Evolutionary conservation across 2,329 filamentous ascomycete genomes (phyloP), one percentile per base, ranked within the genome.

Genomic region (Salinomyces thailandicus): DNA sequence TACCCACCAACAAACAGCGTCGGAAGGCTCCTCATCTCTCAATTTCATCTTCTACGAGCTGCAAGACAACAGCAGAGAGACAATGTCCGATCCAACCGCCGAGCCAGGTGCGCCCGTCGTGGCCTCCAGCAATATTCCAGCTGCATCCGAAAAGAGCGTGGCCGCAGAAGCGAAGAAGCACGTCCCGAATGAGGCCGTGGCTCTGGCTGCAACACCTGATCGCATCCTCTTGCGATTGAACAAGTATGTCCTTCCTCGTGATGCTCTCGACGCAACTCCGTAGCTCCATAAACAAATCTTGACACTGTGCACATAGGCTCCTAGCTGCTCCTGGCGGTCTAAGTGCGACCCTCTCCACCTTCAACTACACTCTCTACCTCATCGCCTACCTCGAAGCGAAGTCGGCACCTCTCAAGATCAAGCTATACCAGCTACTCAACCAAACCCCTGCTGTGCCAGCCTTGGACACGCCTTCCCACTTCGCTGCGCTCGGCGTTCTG

Each of bases 281-380:
- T n/a, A n/a, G n/a, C n/a, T n/a, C n/a, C n/a, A n/a, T n/a, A n/a
- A n/a, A n/a, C n/a, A n/a, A n/a, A n/a, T n/a, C 36, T 16, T 33
- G 30, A n/a, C n/a, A n/a, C n/a, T n/a, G n/a, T n/a, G n/a, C n/a
- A n/a, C n/a, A 38, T 36, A 67, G 63, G 52, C 51, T 66, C 17
- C 55, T 67, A 33, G 60, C 62, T 38, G 57, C 53, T 30, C 63
- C 63, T 14, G 63, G 63, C 51, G 63, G 63, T 30, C 56, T 65
- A 45, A 59, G 55, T 43, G 48, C 62, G 15, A 62, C 63, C 54
- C 62, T 67, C 48, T 64, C 62, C 33, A 66, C 63, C 31, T 58
- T 65, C 53, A 67, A 66, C 52, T 66, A 66, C 53, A 57, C 58
- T 35, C 58, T 66, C 46, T 66, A 66, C 51, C 56, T 66, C 37